Evolutionary conservation across 768 basidiomycete species (phyloP).

Genomic region (Pleurotus citrinopileatus): DNA sequence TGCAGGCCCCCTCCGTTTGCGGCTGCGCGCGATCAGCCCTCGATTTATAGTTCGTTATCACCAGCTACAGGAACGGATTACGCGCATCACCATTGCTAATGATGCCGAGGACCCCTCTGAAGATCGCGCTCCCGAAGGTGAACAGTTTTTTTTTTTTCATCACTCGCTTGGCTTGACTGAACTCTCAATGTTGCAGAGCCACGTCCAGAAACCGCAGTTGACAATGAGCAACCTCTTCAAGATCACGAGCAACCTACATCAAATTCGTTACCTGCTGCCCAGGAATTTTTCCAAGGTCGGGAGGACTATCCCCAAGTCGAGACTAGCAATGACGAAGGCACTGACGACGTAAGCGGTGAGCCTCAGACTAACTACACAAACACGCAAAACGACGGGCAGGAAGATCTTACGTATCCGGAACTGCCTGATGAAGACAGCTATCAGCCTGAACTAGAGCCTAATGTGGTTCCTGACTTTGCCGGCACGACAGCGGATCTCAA

Average conservation of each 20-base stretch:
- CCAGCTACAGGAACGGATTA: constrained; percentile 55
- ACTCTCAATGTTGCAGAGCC: too few relatives aligned
- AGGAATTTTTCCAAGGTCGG: too few relatives aligned
- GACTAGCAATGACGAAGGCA: background rate
- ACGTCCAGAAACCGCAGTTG: too few relatives aligned
- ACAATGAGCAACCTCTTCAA: background rate
- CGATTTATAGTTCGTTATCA: constrained; percentile 70
- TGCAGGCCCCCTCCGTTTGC: constrained; percentile 60
- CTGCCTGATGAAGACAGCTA: constrained; percentile 10
- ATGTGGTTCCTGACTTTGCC: constrained; percentile 7
- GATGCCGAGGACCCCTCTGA: background rate
- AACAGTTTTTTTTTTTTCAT: background rate
- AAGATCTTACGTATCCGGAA: constrained; percentile 1
- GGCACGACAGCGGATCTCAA: constrained; percentile 6
- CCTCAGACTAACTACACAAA: constrained; percentile 2
- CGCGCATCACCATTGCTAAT: constrained; percentile 22
- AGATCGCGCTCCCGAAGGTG: background rate
- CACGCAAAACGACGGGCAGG: constrained; percentile 6
- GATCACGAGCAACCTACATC: too few relatives aligned
- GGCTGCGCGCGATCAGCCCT: constrained; percentile 43
- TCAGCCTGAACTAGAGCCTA: constrained; percentile 12
- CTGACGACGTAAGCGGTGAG: background rate
- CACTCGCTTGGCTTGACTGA: background rate
- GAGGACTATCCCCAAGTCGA: background rate
- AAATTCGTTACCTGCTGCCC: too few relatives aligned